These are phyloP conservation scores for Dioscorea alata DNA, from an alignment of 106 monocot species.

Conservation along the genomic window DNA sequence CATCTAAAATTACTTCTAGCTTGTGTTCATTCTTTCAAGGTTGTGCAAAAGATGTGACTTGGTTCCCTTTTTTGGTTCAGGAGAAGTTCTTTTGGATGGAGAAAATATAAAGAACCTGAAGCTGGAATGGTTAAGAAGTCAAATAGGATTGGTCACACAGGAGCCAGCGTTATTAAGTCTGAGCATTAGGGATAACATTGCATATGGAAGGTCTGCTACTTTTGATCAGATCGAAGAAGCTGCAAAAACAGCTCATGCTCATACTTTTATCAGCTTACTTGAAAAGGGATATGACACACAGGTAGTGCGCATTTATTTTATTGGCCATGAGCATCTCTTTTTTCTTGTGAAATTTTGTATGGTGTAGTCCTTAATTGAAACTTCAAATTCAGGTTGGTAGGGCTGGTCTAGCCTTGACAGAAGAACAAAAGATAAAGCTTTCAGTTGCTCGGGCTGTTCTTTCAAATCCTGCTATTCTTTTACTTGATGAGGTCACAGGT, in stretches of 20 bases:
- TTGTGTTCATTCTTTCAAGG: not conserved
- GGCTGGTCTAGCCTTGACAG: slow-evolving; percentile 72
- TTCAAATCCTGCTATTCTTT: slow-evolving; percentile 93
- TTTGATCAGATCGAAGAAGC: slow-evolving; percentile 98
- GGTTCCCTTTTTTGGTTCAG: slow-evolving; percentile 29
- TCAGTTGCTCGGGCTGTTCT: slow-evolving; percentile 95
- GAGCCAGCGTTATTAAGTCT: slow-evolving; percentile 94
- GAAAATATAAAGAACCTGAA: slow-evolving; percentile 94
- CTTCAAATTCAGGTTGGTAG: slow-evolving; percentile 70
- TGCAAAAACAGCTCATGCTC: slow-evolving; percentile 97
- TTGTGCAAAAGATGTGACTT: not conserved
- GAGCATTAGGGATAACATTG: slow-evolving; percentile 95
- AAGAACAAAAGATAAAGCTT: slow-evolving; percentile 97
- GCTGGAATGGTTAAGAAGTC: slow-evolving; percentile 97
- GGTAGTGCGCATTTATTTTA: slow-evolving; percentile 24
- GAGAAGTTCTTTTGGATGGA: slow-evolving; percentile 95
- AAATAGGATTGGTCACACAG: slow-evolving; percentile 99
- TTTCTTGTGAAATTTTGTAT: not conserved
- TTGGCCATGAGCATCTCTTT: not conserved
- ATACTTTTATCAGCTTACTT: slow-evolving; percentile 81
- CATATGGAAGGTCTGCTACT: slow-evolving; percentile 88
- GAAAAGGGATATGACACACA: slow-evolving; percentile 86
- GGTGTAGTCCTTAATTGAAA: not conserved
- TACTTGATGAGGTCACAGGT: slow-evolving; percentile 98
- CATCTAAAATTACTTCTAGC: not conserved